phyloP scores from a whole-genome alignment of 148 eudicot genomes.

The Vaccinium corymbosum region DNA sequence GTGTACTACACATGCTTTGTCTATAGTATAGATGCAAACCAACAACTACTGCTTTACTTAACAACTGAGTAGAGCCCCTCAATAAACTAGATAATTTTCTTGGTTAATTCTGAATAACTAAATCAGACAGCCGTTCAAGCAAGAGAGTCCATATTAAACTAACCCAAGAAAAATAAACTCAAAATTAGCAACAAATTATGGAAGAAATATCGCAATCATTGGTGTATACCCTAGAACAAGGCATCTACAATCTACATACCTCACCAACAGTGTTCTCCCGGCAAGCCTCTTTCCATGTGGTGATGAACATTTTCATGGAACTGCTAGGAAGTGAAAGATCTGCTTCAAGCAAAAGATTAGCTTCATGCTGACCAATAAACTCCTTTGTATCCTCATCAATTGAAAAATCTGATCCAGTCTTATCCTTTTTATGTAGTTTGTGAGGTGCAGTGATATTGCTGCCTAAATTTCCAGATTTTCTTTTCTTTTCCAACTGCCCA shows the following conservation, averaged over 20 bases:
- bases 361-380: conserved; percentile 8
- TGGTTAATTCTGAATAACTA: neutral
- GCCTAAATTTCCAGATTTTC: conserved; percentile 38
- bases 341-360: conserved; percentile 27
- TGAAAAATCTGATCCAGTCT: neutral
- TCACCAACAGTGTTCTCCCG: conserved; percentile 43
- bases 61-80: neutral
- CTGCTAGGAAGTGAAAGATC: conserved; percentile 37
- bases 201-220: neutral
- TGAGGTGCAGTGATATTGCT: conserved; percentile 7
- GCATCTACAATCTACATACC: conserved; percentile 40
- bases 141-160: neutral
- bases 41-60: neutral
- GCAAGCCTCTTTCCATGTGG: conserved; percentile 88
- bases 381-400: conserved; percentile 10
- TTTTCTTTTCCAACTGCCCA: conserved; percentile 30
- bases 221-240: neutral
- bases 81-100: neutral
- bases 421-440: conserved; percentile 25
- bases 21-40: neutral
- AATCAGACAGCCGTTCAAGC: neutral
- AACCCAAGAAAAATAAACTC: neutral
- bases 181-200: neutral
- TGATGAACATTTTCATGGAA: conserved; percentile 59
- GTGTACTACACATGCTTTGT: neutral